Base-by-base conservation (phyloP, 805 yeast species). In the Lipomyces kockii region DNA sequence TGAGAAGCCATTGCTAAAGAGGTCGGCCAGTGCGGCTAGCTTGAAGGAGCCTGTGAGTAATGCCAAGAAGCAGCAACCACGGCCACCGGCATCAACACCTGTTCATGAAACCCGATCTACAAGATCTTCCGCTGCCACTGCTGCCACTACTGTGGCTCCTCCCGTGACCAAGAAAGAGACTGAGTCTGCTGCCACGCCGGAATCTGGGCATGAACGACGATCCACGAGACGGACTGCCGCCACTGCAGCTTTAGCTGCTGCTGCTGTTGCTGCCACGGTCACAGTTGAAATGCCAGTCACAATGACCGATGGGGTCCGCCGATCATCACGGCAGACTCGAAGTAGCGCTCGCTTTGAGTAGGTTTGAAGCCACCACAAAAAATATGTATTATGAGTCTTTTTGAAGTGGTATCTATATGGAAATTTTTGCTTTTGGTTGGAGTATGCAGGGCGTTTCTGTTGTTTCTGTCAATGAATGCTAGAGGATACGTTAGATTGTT, bases 291-390 rank as follows among this genome's bases (percentile, higher is more conserved):
- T 14, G 34, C 59, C 43, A 12, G 39, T 32, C 12, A 22, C 55
- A 34, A 8, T 12, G 56, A 43, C 22, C 20, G 55, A 49, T 8
- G 55, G 35, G 2, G 55, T 58, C 39, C 60, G 61, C 14, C 60
- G 61, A 20, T 58, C 61, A 29, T 58, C 60, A 8, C 35, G 61
- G 35, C 61, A 58, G 34, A 58, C 61, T 12, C 34, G 61, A 8
- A 20, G 27, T 5, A 43, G 60, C 32, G 61, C 61, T 20, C 61
- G 61, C 7, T 58, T 58, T 58, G 61, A 58, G 14, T n/a, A 43
- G 49, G 25, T 17, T n/a, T 43, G 5, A 6, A 17, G 49, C 20
- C 49, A 17, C 20, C 43, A 4, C 17, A 3, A 37, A 12, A 35
- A 37, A 37, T 37, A 37, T 37, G 49, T 43, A 43, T 6, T 43